phyloP scores from a whole-genome alignment of 352 stramenopile species.

The Thraustochytrium striatum region DNA sequence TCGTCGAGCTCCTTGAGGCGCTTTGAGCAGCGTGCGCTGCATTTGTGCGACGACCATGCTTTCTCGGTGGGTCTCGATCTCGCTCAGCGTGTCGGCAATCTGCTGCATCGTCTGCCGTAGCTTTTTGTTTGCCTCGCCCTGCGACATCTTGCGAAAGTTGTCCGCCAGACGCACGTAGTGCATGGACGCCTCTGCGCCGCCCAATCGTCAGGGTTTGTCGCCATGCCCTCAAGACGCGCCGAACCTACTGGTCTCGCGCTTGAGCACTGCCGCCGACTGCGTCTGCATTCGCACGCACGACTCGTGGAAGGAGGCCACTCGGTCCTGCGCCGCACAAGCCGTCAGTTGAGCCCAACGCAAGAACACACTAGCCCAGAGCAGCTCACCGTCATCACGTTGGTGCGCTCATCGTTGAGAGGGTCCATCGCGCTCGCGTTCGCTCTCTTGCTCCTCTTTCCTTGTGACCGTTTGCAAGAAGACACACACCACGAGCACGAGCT shows the following conservation, averaged over 20 bases:
- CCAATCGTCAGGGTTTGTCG: background rate
- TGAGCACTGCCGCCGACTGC: background rate
- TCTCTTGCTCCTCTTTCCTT: too few relatives aligned
- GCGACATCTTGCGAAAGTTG: slow-evolving; percentile 1
- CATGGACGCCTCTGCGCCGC: background rate
- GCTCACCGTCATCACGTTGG: slow-evolving; percentile 24
- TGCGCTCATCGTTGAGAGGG: slow-evolving; percentile 28
- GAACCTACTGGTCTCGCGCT: slow-evolving; percentile 3
- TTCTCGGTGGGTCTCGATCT: slow-evolving; percentile 16
- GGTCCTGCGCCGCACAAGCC: background rate
- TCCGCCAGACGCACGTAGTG: slow-evolving; percentile 29
- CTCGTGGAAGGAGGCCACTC: background rate
- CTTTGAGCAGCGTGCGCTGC: slow-evolving; percentile 17
- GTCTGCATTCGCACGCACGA: background rate
- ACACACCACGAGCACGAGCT: too few relatives aligned
- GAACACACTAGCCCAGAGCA: background rate
- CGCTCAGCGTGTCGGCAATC: slow-evolving; percentile 1
- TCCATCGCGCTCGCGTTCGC: too few relatives aligned
- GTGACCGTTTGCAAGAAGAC: too few relatives aligned
- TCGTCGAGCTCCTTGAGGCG: slow-evolving; percentile 30
- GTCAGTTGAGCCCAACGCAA: background rate
- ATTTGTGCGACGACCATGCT: background rate
- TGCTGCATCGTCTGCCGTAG: background rate
- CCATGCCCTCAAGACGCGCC: background rate
- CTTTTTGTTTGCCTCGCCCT: background rate